Evolutionary conservation across 768 basidiomycete genomes (phyloP), one percentile per base, ranked within the genome.

Genomic region (Trametes coccinea): DNA sequence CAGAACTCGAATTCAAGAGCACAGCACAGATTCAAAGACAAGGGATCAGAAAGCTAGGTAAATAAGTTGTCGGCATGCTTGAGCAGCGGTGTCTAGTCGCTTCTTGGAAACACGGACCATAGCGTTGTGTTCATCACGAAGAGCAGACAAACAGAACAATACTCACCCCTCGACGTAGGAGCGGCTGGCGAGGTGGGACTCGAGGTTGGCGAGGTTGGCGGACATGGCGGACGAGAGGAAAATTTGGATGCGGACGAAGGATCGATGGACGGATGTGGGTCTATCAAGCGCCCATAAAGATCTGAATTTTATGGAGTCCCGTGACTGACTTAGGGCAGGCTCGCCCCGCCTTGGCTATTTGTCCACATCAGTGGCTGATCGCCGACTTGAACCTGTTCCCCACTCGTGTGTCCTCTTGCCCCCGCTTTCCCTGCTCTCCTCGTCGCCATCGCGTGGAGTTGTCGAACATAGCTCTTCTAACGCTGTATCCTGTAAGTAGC

Each of bases 101-200:
- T 84, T 86, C 89, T 93, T 87, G 84, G 92, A 90, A 93, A 93
- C 91, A 92, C 92, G 92, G 91, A 93, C 92, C 92, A 92, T 90
- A 90, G 89, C 89, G 73, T 78, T 68, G 66, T 75, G 39, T 75
- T 91, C 90, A 90, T 92, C 88, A 82, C 68, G 70, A 64, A 57
- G 61, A 64, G 53, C 51, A 49, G 37, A 54, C 41, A 52, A 61
- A 22, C 44, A 16, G 51, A 61, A 56, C 39, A 34, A 57, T 17
- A 82, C 91, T 84, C 59, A 95, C 94, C 94, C 94, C 74, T 95
- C 91, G 52, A 96, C 82, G 75, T 96, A 96, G 61, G 93, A 93
- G 74, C 92, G 83, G 71, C 88, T 84, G 59, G 87, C 74, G 70
- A 99, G 92, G 83, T 95, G 92, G 60, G 87, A 74, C 73, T 98